Base-by-base conservation (phyloP, 176 grass and related monocot species). In the Aegilops speltoides region DNA sequence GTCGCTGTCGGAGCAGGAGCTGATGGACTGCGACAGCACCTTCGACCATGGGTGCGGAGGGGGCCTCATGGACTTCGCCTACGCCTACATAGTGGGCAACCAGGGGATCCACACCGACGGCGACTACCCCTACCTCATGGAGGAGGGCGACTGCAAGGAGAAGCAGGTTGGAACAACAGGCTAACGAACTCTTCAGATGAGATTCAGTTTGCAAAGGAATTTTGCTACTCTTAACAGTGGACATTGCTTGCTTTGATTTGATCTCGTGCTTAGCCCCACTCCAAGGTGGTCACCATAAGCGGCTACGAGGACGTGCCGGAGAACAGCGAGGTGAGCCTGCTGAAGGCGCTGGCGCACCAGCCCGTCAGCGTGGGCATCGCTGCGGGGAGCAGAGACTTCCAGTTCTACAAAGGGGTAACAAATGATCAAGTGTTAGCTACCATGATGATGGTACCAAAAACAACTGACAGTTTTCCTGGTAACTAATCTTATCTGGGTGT, bases 391-490 rank as follows among this genome's bases (percentile, higher is more conserved):
- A 89, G 56, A 20, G 86, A 95, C 74, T 97, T 97, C 77, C 93
- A 97, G 57, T 95, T 97, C 88, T 97, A 97, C 82, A 95, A 86
- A 84, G 93, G 95, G 88, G 93, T 95, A 91, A 93, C 15, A 91
- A 91, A 43, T 22, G 43, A 78, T 22, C 64, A 32, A 5, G 10
- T 73, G 10, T 1, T n/a, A 6, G 13, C 3, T 46, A 46, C 43
- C 2, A 37, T 24, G 36, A 72, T 22, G 41, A 76, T 62, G 7
- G 14, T 41, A 66, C 1, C 37, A 23, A 7, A 60, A 3, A 33
- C 6, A 68, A 17, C 34, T 62, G 73, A 23, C 4, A 57, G 79
- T 72, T 41, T 40, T 2, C 11, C 26, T 26, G 81, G 28, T 7
- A 19, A 33, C n/a, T 23, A 0, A 31, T 28, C 13, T 65, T 3